Percentiles rank a stretch among this genome's conserved stretches.
Evolutionary conservation across 2,329 filamentous ascomycete species (phyloP).

Genomic region (Alternaria arborescens): DNA sequence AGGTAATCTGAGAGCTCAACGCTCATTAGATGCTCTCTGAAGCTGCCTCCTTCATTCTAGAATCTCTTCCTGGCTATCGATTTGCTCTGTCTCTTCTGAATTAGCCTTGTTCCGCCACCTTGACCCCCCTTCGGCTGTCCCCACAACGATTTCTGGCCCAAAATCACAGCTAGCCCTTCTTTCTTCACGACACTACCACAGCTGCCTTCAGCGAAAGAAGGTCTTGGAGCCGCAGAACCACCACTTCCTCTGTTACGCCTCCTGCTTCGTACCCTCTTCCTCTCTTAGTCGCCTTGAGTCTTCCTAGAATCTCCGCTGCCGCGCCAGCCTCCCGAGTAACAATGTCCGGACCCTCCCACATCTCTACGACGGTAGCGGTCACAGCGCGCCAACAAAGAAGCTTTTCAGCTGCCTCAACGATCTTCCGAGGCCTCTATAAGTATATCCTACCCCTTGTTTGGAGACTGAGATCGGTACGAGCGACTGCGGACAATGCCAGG

Average conservation of each 20-base stretch:
- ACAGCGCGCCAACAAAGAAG: background rate
- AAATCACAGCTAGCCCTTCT: background rate
- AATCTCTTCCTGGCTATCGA: background rate
- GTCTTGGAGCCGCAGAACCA: background rate
- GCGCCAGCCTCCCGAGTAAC: background rate
- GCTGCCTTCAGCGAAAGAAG: background rate
- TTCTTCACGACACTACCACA: background rate
- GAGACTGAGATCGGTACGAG: background rate
- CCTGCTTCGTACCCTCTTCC: background rate
- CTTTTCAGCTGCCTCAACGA: background rate
- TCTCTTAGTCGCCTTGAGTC: background rate
- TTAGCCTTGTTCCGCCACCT: background rate
- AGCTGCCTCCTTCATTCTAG: background rate
- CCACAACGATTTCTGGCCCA: background rate
- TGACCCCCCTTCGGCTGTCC: background rate
- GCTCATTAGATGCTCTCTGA: slow-evolving; percentile 3
- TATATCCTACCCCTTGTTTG: background rate
- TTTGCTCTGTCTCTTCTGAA: background rate
- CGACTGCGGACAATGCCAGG: background rate
- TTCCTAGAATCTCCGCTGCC: background rate
- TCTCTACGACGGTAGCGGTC: background rate
- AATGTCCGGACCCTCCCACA: background rate
- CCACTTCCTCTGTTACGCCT: background rate
- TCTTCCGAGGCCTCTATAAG: background rate
- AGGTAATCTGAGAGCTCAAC: background rate